Base-by-base conservation (phyloP, 1,284 basidiomycete species). In the Fomes fomentarius region DNA sequence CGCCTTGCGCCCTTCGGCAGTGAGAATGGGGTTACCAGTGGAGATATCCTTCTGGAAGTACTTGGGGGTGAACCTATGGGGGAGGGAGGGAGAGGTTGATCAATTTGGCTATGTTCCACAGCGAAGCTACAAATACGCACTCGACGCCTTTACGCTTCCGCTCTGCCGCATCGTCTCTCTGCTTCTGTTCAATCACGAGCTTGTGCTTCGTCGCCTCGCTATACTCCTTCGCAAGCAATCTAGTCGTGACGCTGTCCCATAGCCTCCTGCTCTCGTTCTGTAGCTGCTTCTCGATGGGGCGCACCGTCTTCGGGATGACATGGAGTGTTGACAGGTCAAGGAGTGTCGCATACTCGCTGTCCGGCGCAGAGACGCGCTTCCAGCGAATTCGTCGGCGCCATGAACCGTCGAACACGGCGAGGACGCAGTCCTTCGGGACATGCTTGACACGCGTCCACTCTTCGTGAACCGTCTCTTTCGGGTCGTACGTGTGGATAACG, bases 401-500 rank as follows among this genome's bases (percentile, higher is more conserved):
- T 53, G 84, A 86, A 1, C 96, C 96, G 52, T 96, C 93, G 53
- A 98, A 82, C 31, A 85, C 80, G 2, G 91, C 95, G 8, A 95
- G 84, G 38, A 95, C 74, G 54, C 85, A 82, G 37, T 88, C 84
- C 39, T 78, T 72, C 1, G 96, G 96, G 15, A 99, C 94, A 62
- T 97, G 90, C 75, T 94, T 98, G 61, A 93, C 82, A 70, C 87
- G 91, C 19, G 86, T 92, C 91, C 92, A 97, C 57, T 87, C 86
- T 57, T 85, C 80, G 60, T 87, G 83, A 47, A 83, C 80, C 8
- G 74, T 78, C 39, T 83, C 81, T 52, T 76, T 80, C 31, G 85
- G 82, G 49, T 79, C 77, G 60, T 92, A 93, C 12, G 84, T 84
- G 73, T 96, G 94, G 50, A 99, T 87, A 40, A 96, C 87, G 43